Evolutionary conservation across 163 green algal genomes (phyloP), one percentile per base, ranked within the genome.

Genomic region (Scenedesmus sp.): DNA sequence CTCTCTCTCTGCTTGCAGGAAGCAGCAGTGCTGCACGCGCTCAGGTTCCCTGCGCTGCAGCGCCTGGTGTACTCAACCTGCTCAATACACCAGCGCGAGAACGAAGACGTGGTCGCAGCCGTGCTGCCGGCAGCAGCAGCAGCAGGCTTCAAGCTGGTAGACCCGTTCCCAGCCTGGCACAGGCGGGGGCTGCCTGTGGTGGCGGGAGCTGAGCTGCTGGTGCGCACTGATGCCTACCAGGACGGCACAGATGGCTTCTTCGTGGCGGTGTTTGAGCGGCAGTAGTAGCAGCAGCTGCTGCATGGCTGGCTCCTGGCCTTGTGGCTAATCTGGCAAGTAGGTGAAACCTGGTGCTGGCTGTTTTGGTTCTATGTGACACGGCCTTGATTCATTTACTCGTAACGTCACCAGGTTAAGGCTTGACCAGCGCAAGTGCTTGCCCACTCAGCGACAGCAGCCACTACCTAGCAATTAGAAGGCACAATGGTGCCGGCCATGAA

Each of bases 21-120:
- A 82, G 89, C 94, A 20, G 96, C 95, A 57, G 91, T 99, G 91
- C 88, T 88, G 15, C 97, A 99, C 89, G 98, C 97, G 6, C 92
- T 99, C 82, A 89, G 84, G 23, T 99, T 99, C 90, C 98, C 98
- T 1, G 92, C 90, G 2, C 91, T 98, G 70, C 57, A 96, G 92
- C 94, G 98, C 2, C 91, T 99, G 5, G 96, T 97, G 16, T 99
- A 99, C 95, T 99, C 97, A 60, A 99, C 98, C 5, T 99, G 98
- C 95, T 97, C 91, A 1, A 88, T 99, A 56, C 95, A 99, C 90
- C 88, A 92, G 16, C 86, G 89, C n/a, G 98, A 99, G 94, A 99
- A 99, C 91, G 98, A 99, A 93, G 93, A 94, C 1, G 98, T 99
- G 52, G 97, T 99, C 26, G 95, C 95, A 8, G 95, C 95, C 0